Evolutionary conservation across 768 basidiomycete genomes (phyloP).

Genomic region (Albatrellus ellisii): DNA sequence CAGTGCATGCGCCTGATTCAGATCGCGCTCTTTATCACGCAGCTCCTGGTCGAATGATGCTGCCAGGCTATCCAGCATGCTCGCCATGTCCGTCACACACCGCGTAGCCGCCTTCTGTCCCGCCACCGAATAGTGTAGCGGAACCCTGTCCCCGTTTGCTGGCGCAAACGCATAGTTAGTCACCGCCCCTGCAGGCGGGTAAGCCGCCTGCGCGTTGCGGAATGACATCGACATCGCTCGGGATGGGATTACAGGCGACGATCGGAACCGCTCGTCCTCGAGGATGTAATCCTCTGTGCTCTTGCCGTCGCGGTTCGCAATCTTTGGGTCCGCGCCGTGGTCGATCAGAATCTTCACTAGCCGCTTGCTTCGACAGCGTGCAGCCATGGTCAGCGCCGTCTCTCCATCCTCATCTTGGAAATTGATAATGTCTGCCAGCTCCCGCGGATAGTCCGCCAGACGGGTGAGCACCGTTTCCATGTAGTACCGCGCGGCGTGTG

Average conservation of each 20-base stretch:
- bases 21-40: constrained; percentile 82
- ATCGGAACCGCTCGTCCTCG: constrained; percentile 94
- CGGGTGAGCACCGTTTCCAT: constrained; percentile 91
- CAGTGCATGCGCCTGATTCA: constrained; percentile 78
- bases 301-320: constrained; percentile 89
- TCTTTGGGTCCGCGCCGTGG: constrained; percentile 92
- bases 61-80: constrained; percentile 80
- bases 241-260: constrained; percentile 73
- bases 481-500: constrained; percentile 95
- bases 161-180: constrained; percentile 31
- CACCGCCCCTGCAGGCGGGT: constrained; percentile 31
- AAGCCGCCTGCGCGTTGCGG: constrained; percentile 54
- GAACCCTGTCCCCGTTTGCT: constrained; percentile 47
- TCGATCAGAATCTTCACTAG: constrained; percentile 93
- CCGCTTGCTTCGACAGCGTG: constrained; percentile 88
- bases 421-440: constrained; percentile 95
- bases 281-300: constrained; percentile 97
- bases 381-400: constrained; percentile 93
- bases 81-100: constrained; percentile 73
- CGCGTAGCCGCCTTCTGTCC: constrained; percentile 80
- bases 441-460: constrained; percentile 86
- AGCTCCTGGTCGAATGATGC: constrained; percentile 87
- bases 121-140: constrained; percentile 73
- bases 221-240: constrained; percentile 56
- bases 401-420: constrained; percentile 99